Conservation (phyloP, 202 grass and related monocot genomes). For the Hordeum pubiflorum region DNA sequence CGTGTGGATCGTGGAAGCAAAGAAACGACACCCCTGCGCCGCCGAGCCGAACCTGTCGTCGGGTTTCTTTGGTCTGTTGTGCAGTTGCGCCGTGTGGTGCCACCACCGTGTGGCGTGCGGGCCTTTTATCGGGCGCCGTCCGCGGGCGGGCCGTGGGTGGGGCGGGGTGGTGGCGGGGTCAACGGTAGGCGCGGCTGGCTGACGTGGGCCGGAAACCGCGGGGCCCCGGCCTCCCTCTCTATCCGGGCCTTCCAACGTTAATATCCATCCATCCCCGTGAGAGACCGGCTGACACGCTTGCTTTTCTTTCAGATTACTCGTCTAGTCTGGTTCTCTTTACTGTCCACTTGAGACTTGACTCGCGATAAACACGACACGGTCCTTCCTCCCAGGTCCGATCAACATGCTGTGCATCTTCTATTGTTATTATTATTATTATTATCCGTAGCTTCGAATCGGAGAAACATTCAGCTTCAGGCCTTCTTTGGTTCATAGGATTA, state of each 20-base stretch:
- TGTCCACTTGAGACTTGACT: no score
- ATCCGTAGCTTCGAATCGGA: not conserved
- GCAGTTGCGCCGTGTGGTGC: not conserved
- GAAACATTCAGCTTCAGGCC: not conserved
- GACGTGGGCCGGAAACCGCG: conserved; percentile 34
- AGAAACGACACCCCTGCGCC: not conserved
- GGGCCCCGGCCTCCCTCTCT: not conserved
- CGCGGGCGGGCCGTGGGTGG: not conserved
- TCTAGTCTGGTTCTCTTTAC: no score
- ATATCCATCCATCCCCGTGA: no score
- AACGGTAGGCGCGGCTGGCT: conserved; percentile 36
- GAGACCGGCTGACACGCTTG: no score
- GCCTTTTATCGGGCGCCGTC: conserved; percentile 23
- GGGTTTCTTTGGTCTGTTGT: not conserved
- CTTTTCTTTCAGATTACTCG: no score
- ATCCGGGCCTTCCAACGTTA: no score
- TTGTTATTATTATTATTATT: no score
- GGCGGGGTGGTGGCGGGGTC: not conserved
- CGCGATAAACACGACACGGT: not conserved
- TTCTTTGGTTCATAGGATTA: no score
- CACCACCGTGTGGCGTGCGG: not conserved
- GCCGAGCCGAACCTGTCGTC: not conserved
- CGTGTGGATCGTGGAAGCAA: not conserved
- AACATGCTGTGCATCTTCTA: no score
- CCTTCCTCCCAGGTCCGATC: no score